These are phyloP conservation scores for Galeopsis tetrahit DNA, from an alignment of 257 asterid species.

Conservation along the genomic window DNA sequence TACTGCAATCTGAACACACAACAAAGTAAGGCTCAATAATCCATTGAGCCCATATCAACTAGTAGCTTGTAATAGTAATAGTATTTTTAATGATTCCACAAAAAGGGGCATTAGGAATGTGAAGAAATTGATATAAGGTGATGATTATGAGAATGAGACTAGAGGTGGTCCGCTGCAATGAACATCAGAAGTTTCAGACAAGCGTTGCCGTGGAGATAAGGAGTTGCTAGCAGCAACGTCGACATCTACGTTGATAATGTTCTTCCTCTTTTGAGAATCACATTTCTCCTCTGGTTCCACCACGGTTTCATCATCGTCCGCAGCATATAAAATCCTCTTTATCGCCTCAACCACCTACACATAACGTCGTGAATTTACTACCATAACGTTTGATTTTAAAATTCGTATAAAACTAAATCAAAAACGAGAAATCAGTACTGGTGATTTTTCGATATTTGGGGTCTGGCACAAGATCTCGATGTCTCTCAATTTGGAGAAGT, in stretches of 20 bases:
- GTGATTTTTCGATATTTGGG: conserved; percentile 64
- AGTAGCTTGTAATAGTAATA: background rate
- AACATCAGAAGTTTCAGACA: conserved; percentile 80
- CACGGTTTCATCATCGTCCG: conserved; percentile 67
- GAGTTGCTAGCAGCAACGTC: conserved; percentile 79
- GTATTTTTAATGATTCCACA: background rate
- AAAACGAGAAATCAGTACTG: conserved; percentile 43
- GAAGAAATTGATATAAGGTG: background rate
- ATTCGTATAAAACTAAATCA: background rate
- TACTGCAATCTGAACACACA: conserved; percentile 36
- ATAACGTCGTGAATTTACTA: background rate
- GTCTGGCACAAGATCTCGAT: conserved; percentile 82
- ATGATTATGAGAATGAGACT: conserved; percentile 55
- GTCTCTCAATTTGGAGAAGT: conserved; percentile 88
- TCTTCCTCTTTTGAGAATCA: conserved; percentile 85
- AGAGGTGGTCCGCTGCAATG: conserved; percentile 85
- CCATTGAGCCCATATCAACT: conserved; percentile 34
- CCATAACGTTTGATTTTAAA: background rate
- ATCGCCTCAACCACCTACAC: conserved; percentile 74
- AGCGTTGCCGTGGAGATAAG: conserved; percentile 76
- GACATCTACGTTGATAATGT: conserved; percentile 69
- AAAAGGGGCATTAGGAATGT: background rate
- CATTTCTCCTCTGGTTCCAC: conserved; percentile 56
- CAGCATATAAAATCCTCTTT: conserved; percentile 67
- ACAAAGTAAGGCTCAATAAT: conserved; percentile 34